These are phyloP conservation scores for Neurospora cerealis DNA, from an alignment of 495 filamentous ascomycete genomes.

Conservation along the genomic window DNA sequence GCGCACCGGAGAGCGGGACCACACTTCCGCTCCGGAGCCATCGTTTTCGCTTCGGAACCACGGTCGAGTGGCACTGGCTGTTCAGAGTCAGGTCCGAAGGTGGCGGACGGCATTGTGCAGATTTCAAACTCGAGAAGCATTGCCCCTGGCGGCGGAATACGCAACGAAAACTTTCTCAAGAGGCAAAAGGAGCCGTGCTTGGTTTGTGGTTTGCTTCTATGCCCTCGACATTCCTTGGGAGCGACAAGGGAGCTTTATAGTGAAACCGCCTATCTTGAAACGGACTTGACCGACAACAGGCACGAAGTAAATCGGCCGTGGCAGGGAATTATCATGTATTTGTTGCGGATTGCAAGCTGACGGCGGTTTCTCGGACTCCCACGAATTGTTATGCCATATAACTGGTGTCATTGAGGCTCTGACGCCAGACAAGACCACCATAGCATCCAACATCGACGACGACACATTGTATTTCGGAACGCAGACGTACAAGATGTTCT, in stretches of 20 bases:
- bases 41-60: neutral
- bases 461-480: neutral
- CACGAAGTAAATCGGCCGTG: neutral
- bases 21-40: neutral
- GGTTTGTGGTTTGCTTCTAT: neutral
- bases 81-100: neutral
- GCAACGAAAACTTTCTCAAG: neutral
- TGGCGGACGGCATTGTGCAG: neutral
- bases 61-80: neutral
- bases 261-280: neutral
- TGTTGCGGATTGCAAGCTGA: neutral
- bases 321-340: neutral
- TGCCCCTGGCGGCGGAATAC: neutral
- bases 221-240: neutral
- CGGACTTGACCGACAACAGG: neutral
- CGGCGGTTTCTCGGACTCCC: neutral
- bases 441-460: neutral
- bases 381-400: neutral
- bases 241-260: neutral
- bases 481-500: neutral
- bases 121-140: neutral
- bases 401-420: neutral
- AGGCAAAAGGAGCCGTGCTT: neutral
- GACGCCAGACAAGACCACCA: neutral
- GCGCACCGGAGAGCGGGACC: neutral